Conservation (phyloP, 2,329 filamentous ascomycete genomes). For the Pyrenophora teres region DNA sequence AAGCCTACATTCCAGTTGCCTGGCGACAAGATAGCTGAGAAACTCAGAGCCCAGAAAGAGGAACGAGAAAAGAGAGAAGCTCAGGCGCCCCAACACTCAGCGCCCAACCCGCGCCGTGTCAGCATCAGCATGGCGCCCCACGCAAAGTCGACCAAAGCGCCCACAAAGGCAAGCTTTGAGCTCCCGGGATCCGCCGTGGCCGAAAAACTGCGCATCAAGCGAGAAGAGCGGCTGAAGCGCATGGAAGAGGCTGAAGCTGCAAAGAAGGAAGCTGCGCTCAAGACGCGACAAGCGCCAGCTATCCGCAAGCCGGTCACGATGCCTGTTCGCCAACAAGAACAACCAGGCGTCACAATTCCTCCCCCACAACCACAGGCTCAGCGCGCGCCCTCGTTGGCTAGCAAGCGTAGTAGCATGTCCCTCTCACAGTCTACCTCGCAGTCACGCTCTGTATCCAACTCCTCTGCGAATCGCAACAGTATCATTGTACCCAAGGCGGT, state of each 20-base stretch:
- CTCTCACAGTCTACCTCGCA: conserved; percentile 24
- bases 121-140: conserved; percentile 40
- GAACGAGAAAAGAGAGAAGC: conserved; percentile 41
- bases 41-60: conserved; percentile 41
- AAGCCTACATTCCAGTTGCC: conserved; percentile 58
- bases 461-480: conserved; percentile 33
- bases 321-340: conserved; percentile 51
- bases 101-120: conserved; percentile 12
- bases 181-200: conserved; percentile 60
- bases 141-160: conserved; percentile 56
- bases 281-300: conserved; percentile 35
- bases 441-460: conserved; percentile 28
- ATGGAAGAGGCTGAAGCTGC: conserved; percentile 40
- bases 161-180: conserved; percentile 57
- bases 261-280: conserved; percentile 46
- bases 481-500: conserved; percentile 27
- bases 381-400: conserved; percentile 22
- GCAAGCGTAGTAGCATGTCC: conserved; percentile 30
- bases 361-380: conserved; percentile 11
- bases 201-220: conserved; percentile 37
- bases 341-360: conserved; percentile 23
- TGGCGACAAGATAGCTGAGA: conserved; percentile 56
- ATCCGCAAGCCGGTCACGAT: conserved; percentile 55
- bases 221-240: conserved; percentile 43
- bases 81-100: conserved; percentile 12